Conservation (phyloP, 2,329 filamentous ascomycete species). For the Aureobasidium mangrovei region DNA sequence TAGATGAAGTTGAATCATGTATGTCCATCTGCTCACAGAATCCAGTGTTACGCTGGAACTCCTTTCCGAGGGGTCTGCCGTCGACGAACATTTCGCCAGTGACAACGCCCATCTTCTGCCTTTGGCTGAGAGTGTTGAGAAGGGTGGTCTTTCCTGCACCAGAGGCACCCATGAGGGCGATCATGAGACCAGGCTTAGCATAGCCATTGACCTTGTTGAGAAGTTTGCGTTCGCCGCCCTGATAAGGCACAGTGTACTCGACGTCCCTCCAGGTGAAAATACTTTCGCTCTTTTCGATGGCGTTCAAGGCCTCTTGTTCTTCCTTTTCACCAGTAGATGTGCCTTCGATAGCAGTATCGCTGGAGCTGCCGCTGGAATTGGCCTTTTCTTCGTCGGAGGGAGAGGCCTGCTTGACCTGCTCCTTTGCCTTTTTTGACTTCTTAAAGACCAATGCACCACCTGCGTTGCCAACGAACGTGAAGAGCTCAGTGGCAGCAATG, state of each 20-base stretch:
- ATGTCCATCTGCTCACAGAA: conserved; percentile 67
- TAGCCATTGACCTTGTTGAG: conserved; percentile 66
- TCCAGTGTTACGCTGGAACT: conserved; percentile 61
- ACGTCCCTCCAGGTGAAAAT: conserved; percentile 65
- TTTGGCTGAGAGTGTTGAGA: conserved; percentile 66
- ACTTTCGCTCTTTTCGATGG: conserved; percentile 49
- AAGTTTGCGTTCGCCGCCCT: conserved; percentile 52
- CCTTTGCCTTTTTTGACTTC: conserved; percentile 54
- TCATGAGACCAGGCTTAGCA: conserved; percentile 69
- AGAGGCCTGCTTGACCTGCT: conserved; percentile 40
- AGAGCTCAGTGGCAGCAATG: conserved; percentile 57
- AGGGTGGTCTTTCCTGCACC: conserved; percentile 80
- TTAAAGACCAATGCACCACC: conserved; percentile 66
- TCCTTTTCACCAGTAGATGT: conserved; percentile 23
- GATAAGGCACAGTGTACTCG: conserved; percentile 63
- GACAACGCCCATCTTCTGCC: conserved; percentile 57
- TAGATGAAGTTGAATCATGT: conserved; percentile 58
- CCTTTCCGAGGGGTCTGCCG: conserved; percentile 50
- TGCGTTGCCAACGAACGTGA: conserved; percentile 53
- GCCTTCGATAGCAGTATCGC: conserved; percentile 22
- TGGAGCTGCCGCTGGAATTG: conserved; percentile 22
- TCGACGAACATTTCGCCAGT: conserved; percentile 66
- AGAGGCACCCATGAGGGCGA: conserved; percentile 72
- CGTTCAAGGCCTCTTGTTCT: conserved; percentile 35
- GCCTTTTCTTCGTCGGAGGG: conserved; percentile 52